These are phyloP conservation scores for Globisporangium nunn DNA, from an alignment of 352 stramenopile species.

Conservation along the genomic window DNA sequence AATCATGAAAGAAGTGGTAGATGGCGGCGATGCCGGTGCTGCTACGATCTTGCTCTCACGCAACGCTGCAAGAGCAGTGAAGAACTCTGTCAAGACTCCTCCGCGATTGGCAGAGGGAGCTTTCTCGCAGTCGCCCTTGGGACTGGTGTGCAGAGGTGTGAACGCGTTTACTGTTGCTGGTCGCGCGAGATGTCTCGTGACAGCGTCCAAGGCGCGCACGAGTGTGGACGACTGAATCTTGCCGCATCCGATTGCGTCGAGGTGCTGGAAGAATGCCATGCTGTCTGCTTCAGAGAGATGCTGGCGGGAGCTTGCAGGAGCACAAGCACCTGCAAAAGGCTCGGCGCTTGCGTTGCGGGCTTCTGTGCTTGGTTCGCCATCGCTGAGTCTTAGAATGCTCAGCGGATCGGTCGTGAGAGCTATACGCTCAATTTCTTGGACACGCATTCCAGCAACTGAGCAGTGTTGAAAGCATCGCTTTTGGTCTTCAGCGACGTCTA, in stretches of 20 bases:
- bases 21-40: background rate
- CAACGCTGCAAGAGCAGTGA: constrained; percentile 13
- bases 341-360: background rate
- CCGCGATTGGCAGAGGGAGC: background rate
- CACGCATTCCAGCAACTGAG: constrained; percentile 19
- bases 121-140: background rate
- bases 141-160: background rate
- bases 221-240: constrained; percentile 39
- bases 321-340: background rate
- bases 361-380: background rate
- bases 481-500: constrained; percentile 22
- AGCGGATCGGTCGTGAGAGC: constrained; percentile 13
- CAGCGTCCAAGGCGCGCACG: constrained; percentile 23
- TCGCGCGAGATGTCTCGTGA: constrained; percentile 35
- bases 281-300: constrained; percentile 11
- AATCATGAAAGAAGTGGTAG: constrained; percentile 11
- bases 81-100: constrained; percentile 15
- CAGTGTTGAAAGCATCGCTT: constrained; percentile 26
- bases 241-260: constrained; percentile 41
- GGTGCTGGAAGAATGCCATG: constrained; percentile 35
- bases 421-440: constrained; percentile 41
- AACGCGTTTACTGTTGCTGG: background rate
- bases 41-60: background rate
- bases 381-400: constrained; percentile 1
- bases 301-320: background rate